Conservation (phyloP, 2,329 filamentous ascomycete species). For the Fonsecaea pedrosoi region DNA sequence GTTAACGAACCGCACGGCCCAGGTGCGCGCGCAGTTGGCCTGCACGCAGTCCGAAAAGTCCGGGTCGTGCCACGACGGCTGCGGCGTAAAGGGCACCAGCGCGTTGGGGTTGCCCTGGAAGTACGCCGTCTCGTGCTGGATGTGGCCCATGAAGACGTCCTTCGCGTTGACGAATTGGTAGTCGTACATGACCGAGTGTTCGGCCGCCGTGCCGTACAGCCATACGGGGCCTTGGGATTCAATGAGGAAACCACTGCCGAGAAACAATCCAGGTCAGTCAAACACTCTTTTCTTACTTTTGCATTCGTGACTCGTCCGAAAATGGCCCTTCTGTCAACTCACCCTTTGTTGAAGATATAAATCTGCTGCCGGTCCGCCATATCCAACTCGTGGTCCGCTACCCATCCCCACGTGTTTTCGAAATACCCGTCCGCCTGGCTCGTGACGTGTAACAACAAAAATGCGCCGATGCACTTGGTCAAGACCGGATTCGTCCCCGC, state of each 20-base stretch:
- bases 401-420: slow-evolving; percentile 47
- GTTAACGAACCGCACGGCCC: slow-evolving; percentile 68
- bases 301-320: too few species aligned
- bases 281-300: neutral
- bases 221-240: slow-evolving; percentile 56
- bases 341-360: slow-evolving; percentile 63
- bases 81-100: slow-evolving; percentile 61
- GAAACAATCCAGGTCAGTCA: slow-evolving; percentile 34
- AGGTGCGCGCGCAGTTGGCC: slow-evolving; percentile 56
- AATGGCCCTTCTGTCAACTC: slow-evolving; percentile 36
- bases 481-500: slow-evolving; percentile 40
- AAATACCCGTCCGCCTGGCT: slow-evolving; percentile 54
- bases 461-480: slow-evolving; percentile 44
- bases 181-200: slow-evolving; percentile 74
- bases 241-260: slow-evolving; percentile 51
- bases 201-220: slow-evolving; percentile 69
- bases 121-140: slow-evolving; percentile 75
- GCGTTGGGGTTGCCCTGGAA: slow-evolving; percentile 71
- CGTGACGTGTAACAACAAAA: slow-evolving; percentile 69
- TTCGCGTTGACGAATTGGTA: slow-evolving; percentile 68
- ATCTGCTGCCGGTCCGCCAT: slow-evolving; percentile 61
- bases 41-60: slow-evolving; percentile 55
- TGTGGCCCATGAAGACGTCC: slow-evolving; percentile 68
- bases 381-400: slow-evolving; percentile 46
- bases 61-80: slow-evolving; percentile 57